These are phyloP conservation scores for Fusarium albosuccineum DNA, from an alignment of 2,329 filamentous ascomycete genomes.

Conservation along the genomic window DNA sequence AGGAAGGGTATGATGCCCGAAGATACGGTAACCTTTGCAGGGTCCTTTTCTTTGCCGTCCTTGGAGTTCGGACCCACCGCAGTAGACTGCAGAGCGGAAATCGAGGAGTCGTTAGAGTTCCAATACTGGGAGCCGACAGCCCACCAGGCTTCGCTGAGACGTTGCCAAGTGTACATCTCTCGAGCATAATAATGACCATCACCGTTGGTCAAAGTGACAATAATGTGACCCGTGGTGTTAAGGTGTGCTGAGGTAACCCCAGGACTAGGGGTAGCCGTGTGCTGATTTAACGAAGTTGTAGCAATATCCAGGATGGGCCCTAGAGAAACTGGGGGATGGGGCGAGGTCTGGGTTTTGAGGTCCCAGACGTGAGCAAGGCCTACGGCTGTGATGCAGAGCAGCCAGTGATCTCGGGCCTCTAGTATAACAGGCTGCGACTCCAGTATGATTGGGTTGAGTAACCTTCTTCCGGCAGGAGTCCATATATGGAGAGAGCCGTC, in stretches of 20 bases:
- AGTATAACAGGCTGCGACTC: conserved; percentile 96
- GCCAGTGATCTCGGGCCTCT: conserved; percentile 89
- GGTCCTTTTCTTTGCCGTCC: conserved; percentile 59
- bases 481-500: conserved; percentile 91
- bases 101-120: conserved; percentile 95
- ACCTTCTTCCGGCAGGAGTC: conserved; percentile 89
- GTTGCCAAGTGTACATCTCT: conserved; percentile 90
- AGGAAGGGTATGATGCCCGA: conserved; percentile 93
- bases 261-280: conserved; percentile 80
- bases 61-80: conserved; percentile 70
- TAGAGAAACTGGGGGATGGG: conserved; percentile 90
- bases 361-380: conserved; percentile 97
- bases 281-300: conserved; percentile 80
- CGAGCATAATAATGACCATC: conserved; percentile 93
- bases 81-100: conserved; percentile 82
- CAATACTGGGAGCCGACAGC: conserved; percentile 98
- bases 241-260: conserved; percentile 91
- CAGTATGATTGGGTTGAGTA: conserved; percentile 86
- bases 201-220: conserved; percentile 93
- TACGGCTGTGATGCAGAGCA: conserved; percentile 88
- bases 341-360: conserved; percentile 82
- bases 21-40: conserved; percentile 73
- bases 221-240: conserved; percentile 86
- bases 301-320: conserved; percentile 91
- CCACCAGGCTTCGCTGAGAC: conserved; percentile 98